Percentiles rank a stretch among this genome's conserved stretches.
These are phyloP conservation scores for Hyphopichia burtonii DNA, from an alignment of 1,139 yeast species.

Conservation along the genomic window DNA sequence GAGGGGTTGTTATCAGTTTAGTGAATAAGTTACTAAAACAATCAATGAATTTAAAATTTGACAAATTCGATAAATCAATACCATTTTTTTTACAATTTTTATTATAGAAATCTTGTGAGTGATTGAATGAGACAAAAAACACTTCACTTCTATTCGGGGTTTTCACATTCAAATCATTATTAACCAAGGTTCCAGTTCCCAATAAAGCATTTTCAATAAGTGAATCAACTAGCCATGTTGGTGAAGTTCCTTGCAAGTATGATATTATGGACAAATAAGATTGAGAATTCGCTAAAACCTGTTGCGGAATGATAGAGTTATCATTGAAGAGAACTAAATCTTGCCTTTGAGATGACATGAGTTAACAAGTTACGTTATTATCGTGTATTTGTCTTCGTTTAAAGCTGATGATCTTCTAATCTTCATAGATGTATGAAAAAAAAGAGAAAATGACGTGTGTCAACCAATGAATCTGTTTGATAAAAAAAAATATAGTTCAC, in stretches of 20 bases:
- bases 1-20: slow-evolving; percentile 23
- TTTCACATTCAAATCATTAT: slow-evolving; percentile 28
- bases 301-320: slow-evolving; percentile 42
- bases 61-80: slow-evolving; percentile 27
- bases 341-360: slow-evolving; percentile 44
- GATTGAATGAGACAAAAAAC: slow-evolving; percentile 41
- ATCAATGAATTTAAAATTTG: slow-evolving; percentile 44
- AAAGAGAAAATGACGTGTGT: no score
- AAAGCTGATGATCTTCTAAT: no score
- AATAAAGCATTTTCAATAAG: slow-evolving; percentile 43
- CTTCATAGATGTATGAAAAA: no score
- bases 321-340: slow-evolving; percentile 59
- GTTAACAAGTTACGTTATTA: no score
- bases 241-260: slow-evolving; percentile 60
- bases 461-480: no score
- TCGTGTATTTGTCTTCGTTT: no score
- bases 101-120: slow-evolving; percentile 34
- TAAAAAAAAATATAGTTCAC: no score
- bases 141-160: slow-evolving; percentile 28
- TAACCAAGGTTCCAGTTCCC: slow-evolving; percentile 41
- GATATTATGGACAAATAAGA: slow-evolving; percentile 47
- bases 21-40: slow-evolving; percentile 43
- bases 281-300: slow-evolving; percentile 16
- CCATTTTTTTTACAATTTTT: slow-evolving; percentile 47
- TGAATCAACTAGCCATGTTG: slow-evolving; percentile 62